phyloP scores from a whole-genome alignment of 108 stramenopile genomes.

The Discostella stelligeroides region DNA sequence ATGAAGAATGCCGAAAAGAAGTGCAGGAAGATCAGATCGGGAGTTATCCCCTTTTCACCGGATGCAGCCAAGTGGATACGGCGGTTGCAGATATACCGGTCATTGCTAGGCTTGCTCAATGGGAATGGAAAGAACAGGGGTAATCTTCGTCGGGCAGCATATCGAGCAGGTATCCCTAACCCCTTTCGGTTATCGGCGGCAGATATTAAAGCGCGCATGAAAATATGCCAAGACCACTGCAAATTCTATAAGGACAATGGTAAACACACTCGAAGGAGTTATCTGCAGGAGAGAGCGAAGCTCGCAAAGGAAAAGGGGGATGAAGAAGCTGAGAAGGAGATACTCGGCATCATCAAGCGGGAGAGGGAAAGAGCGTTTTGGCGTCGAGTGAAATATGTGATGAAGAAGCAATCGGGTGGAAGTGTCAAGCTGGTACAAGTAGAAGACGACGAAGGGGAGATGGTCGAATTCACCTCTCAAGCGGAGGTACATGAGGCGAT shows the following conservation, averaged over 20 bases:
- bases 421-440: slow-evolving; percentile 25
- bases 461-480: not conserved
- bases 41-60: no score
- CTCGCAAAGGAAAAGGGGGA: slow-evolving; percentile 7
- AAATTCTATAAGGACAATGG: slow-evolving; percentile 23
- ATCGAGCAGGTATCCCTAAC: slow-evolving; percentile 9
- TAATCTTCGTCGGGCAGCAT: slow-evolving; percentile 14
- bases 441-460: not conserved
- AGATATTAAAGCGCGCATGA: slow-evolving; percentile 4
- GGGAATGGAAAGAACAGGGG: slow-evolving; percentile 15
- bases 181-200: not conserved
- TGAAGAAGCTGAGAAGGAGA: slow-evolving; percentile 11
- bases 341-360: no score
- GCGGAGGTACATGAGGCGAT: slow-evolving; percentile 5
- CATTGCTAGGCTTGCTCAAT: slow-evolving; percentile 7
- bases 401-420: not conserved
- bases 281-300: slow-evolving; percentile 2
- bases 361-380: slow-evolving; percentile 23
- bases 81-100: slow-evolving; percentile 16
- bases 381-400: slow-evolving; percentile 12
- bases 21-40: slow-evolving; percentile 22
- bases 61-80: slow-evolving; percentile 28
- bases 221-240: slow-evolving; percentile 21
- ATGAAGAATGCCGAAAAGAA: slow-evolving; percentile 32
- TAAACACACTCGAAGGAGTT: slow-evolving; percentile 2